These are phyloP conservation scores for Hypoxylon sp. DNA, from an alignment of 2,329 filamentous ascomycete species.

Conservation along the genomic window DNA sequence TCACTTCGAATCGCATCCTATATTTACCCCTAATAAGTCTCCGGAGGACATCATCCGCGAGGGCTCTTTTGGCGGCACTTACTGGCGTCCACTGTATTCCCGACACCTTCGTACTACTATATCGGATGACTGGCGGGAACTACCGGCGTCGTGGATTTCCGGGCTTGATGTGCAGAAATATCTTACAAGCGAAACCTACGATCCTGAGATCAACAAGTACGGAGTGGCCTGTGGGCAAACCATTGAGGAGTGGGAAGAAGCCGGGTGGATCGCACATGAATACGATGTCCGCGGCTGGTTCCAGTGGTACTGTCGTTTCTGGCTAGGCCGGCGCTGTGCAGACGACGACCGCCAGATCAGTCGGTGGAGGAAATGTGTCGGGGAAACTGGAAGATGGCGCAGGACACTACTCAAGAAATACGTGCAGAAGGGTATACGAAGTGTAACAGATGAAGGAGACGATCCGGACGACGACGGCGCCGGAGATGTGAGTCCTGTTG, in stretches of 20 bases:
- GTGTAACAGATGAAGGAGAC: slow-evolving; percentile 63
- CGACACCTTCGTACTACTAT: slow-evolving; percentile 58
- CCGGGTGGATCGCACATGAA: slow-evolving; percentile 67
- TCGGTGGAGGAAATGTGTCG: slow-evolving; percentile 66
- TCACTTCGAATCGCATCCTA: slow-evolving; percentile 59
- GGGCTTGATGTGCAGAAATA: slow-evolving; percentile 57
- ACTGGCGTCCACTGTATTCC: slow-evolving; percentile 64
- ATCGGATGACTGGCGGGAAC: slow-evolving; percentile 61
- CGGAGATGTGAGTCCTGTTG: slow-evolving; percentile 65
- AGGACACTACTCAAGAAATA: slow-evolving; percentile 66
- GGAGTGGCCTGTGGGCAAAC: slow-evolving; percentile 65
- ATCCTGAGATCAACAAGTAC: slow-evolving; percentile 65
- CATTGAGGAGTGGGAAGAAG: slow-evolving; percentile 68
- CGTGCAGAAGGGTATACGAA: slow-evolving; percentile 56
- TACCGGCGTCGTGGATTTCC: slow-evolving; percentile 60
- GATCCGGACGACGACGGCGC: slow-evolving; percentile 54
- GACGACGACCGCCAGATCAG: slow-evolving; percentile 66
- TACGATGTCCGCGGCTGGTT: slow-evolving; percentile 69
- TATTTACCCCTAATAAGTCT: slow-evolving; percentile 66
- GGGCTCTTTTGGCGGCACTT: slow-evolving; percentile 66
- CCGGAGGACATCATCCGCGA: slow-evolving; percentile 65
- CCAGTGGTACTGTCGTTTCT: slow-evolving; percentile 69
- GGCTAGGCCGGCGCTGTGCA: slow-evolving; percentile 62
- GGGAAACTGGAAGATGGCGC: slow-evolving; percentile 64
- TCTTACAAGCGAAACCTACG: slow-evolving; percentile 58